Conservation (phyloP, 345 rosid genomes). For the Eucalyptus tenuipes region DNA sequence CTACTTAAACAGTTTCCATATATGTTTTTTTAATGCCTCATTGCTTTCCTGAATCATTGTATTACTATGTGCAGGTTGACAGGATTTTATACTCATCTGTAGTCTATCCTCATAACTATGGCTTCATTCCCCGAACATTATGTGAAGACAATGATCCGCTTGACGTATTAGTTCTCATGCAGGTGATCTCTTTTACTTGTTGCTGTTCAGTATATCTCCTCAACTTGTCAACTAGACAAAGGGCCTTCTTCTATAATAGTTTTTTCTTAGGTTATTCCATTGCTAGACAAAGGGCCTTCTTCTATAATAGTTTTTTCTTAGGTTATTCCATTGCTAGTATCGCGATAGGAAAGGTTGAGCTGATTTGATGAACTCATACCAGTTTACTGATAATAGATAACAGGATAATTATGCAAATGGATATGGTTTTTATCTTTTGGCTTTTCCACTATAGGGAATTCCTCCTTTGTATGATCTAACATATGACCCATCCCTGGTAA, state of each 20-base stretch:
- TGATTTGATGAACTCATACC: not conserved
- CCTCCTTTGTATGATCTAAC: not conserved
- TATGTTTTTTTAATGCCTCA: not conserved
- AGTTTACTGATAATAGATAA: not conserved
- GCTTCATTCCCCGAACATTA: slow-evolving; percentile 83
- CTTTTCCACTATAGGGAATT: not conserved
- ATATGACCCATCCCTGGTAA: not conserved
- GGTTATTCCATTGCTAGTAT: not conserved
- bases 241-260: not conserved
- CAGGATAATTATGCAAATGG: not conserved
- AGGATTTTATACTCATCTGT: slow-evolving; percentile 82
- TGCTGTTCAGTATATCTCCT: not conserved
- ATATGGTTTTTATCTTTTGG: not conserved
- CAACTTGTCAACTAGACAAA: not conserved
- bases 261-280: not conserved
- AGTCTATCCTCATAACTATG: slow-evolving; percentile 99
- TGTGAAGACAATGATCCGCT: slow-evolving; percentile 98
- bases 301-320: not conserved
- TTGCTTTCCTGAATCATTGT: not conserved
- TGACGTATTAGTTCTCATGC: slow-evolving; percentile 92
- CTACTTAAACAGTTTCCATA: not conserved
- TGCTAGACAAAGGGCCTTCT: not conserved
- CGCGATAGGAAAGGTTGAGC: not conserved
- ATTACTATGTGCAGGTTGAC: slow-evolving; percentile 40
- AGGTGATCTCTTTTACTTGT: slow-evolving; percentile 27